Base-by-base conservation (phyloP, 768 basidiomycete genomes). In the Gloeopeniophorella convolvens region DNA sequence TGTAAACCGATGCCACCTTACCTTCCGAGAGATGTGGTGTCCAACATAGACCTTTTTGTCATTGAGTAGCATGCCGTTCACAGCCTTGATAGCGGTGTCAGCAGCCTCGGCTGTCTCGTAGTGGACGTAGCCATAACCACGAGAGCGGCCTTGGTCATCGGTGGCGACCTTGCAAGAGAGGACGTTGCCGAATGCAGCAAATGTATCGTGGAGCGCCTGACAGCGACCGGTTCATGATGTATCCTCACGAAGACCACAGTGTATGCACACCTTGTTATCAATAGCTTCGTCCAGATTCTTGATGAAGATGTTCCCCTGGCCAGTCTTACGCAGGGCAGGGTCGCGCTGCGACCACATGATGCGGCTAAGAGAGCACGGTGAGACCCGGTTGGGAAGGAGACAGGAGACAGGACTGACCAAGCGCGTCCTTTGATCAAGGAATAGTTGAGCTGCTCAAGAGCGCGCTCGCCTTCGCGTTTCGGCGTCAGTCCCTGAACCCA, bases 271-370 rank as follows among this genome's bases (percentile, higher is more conserved):
- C 81, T 97, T 97, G 79, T 99, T 97, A 72, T 99, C 96, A 60
- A 97, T 97, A 50, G 76, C 78, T 70, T 95, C 91, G 63, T 96
- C 94, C 60, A 99, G 73, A 73, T 99, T 99, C 76, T 99, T 99
- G 74, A 99, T 98, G 76, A 99, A 99, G 65, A 99, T 92, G 70
- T 99, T 99, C 69, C 96, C 96, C 74, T 97, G 93, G 58, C 93
- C 93, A 57, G 93, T 97, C 83, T 98, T 98, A 71, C 96, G 89
- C 66, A 99, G 83, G 60, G 93, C 91, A 52, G 96, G 96, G 74
- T 98, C 96, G 68, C 96, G 90, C 80, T 98, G 96, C 64, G 94
- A 97, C 95, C 96, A 98, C 96, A 99, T 99, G 79, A 99, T 99
- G 63, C 96, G 91, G 77, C 89, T 91, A n/a, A n/a, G n/a, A n/a